Percentiles rank a stretch among this genome's conserved stretches.
Evolutionary conservation across 2,329 filamentous ascomycete genomes (phyloP).

Genomic region (Balansia obtecta): DNA sequence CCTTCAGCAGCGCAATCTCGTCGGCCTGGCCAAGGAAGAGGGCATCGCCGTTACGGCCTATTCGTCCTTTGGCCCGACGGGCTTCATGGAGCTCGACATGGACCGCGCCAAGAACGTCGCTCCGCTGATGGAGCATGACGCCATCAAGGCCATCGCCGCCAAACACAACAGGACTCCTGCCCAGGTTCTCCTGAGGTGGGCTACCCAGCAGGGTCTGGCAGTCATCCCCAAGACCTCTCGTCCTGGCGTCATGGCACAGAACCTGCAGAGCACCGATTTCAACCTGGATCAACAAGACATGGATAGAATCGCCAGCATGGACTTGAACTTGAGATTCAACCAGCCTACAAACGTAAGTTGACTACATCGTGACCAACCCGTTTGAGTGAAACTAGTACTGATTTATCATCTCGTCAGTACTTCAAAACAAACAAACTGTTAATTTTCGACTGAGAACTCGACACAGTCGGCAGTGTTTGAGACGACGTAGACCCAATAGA

Average conservation of each 20-base stretch:
- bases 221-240: constrained; percentile 70
- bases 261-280: constrained; percentile 55
- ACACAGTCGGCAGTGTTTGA: not conserved
- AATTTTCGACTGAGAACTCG: constrained; percentile 1
- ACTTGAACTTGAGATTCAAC: constrained; percentile 62
- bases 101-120: constrained; percentile 42
- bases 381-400: not conserved
- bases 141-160: constrained; percentile 51
- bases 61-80: constrained; percentile 69
- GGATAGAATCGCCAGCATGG: constrained; percentile 50
- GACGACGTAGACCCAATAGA: not conserved
- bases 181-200: constrained; percentile 73
- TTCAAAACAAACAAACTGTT: constrained; percentile 3
- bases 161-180: constrained; percentile 35
- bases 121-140: constrained; percentile 58
- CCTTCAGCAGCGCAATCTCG: constrained; percentile 60
- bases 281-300: constrained; percentile 55
- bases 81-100: constrained; percentile 68
- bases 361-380: not conserved
- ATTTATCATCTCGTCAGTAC: constrained; percentile 1
- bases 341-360: constrained; percentile 54
- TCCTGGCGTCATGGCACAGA: constrained; percentile 42
- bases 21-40: constrained; percentile 57
- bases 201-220: constrained; percentile 68
- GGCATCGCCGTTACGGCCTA: constrained; percentile 70